A percentile compares a stretch with the other conserved stretches of the same genome.
These are phyloP conservation scores for Protea cynaroides DNA, from an alignment of 164 flowering plant species.

Conservation along the genomic window DNA sequence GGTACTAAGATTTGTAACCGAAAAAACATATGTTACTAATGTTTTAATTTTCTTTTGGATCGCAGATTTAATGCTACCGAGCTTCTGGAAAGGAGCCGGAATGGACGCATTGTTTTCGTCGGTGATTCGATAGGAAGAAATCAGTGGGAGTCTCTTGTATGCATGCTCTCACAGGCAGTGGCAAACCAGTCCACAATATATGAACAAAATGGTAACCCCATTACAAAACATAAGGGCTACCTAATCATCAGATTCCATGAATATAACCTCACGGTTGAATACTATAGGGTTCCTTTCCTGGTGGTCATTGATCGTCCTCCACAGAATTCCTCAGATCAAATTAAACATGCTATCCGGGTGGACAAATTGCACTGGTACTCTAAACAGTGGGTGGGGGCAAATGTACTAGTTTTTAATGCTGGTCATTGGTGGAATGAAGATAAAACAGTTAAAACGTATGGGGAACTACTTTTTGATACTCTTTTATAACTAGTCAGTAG, in stretches of 20 bases:
- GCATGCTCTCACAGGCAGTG: constrained; percentile 73
- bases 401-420: constrained; percentile 67
- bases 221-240: constrained; percentile 76
- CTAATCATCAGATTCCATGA: constrained; percentile 60
- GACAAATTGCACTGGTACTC: constrained; percentile 61
- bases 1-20: too few relatives aligned
- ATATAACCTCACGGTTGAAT: constrained; percentile 69
- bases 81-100: constrained; percentile 51
- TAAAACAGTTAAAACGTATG: constrained; percentile 54
- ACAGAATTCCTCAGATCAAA: constrained; percentile 25
- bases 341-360: constrained; percentile 37
- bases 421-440: constrained; percentile 90
- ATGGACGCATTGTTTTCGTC: constrained; percentile 67
- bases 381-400: constrained; percentile 56
- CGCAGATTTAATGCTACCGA: constrained; percentile 68
- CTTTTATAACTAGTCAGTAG: neutral
- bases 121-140: constrained; percentile 91
- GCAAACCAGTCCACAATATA: constrained; percentile 53
- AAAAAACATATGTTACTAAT: too few relatives aligned
- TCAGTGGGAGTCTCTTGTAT: constrained; percentile 91
- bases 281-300: constrained; percentile 74
- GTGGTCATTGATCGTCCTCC: constrained; percentile 51
- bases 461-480: neutral
- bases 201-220: constrained; percentile 67
- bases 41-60: neutral